Percentiles rank a stretch among this genome's conserved stretches.
Evolutionary conservation across 1,284 basidiomycete species (phyloP).

Genomic region (Leccinum glutinopallens): DNA sequence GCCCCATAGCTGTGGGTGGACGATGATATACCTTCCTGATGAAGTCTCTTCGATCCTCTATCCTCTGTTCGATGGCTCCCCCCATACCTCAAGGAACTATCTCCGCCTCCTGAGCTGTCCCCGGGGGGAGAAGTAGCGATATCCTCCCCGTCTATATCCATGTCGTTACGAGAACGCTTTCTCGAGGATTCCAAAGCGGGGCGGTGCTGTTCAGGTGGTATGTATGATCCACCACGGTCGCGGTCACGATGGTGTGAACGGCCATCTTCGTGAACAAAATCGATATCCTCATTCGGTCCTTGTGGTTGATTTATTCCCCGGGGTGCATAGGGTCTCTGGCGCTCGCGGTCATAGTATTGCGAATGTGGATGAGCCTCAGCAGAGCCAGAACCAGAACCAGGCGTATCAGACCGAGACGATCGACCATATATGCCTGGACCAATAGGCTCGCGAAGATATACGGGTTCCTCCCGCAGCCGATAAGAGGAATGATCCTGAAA

Average conservation of each 20-base stretch:
- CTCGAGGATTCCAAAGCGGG: constrained; percentile 41
- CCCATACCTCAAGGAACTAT: constrained; percentile 32
- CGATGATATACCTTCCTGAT: constrained; percentile 43
- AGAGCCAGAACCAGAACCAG: constrained; percentile 49
- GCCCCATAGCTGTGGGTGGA: constrained; percentile 42
- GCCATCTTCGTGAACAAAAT: constrained; percentile 52
- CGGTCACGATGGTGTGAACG: constrained; percentile 40
- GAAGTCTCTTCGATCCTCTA: constrained; percentile 58
- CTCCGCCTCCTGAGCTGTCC: constrained; percentile 37
- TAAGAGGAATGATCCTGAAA: constrained; percentile 40
- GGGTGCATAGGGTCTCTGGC: constrained; percentile 50
- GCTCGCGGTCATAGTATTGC: constrained; percentile 49
- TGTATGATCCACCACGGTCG: constrained; percentile 36
- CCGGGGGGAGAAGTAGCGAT: constrained; percentile 43
- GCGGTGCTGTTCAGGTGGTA: constrained; percentile 34
- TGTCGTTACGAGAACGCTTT: constrained; percentile 60
- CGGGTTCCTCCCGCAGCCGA: constrained; percentile 46
- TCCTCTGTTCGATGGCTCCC: constrained; percentile 42
- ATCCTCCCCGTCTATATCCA: constrained; percentile 57
- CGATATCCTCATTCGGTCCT: constrained; percentile 44
- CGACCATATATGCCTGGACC: constrained; percentile 36
- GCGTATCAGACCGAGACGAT: constrained; percentile 56
- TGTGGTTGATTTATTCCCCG: constrained; percentile 38
- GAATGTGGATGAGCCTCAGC: constrained; percentile 47
- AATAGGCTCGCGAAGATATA: constrained; percentile 46